Percentiles rank a stretch among this genome's conserved stretches.
Evolutionary conservation across 129 eudicot genomes (phyloP).

Genomic region (Flaveria trinervia): DNA sequence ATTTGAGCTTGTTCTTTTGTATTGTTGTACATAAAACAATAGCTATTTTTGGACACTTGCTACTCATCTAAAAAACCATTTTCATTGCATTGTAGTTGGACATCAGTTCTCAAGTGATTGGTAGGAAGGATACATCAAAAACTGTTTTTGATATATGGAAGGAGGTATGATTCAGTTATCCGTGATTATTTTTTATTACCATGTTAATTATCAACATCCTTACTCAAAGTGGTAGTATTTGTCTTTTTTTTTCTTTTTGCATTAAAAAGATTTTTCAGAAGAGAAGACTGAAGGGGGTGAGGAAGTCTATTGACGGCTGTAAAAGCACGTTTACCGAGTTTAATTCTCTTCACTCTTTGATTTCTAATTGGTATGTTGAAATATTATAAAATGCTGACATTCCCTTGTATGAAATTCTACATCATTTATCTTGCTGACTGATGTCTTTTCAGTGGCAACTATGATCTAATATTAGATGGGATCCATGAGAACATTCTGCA

Average conservation of each 20-base stretch:
- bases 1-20: slow-evolving; percentile 20
- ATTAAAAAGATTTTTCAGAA: slow-evolving; percentile 71
- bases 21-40: slow-evolving; percentile 20
- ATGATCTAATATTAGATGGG: slow-evolving; percentile 83
- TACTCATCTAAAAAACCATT: slow-evolving; percentile 1
- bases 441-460: slow-evolving; percentile 71
- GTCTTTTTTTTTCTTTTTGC: slow-evolving; percentile 19
- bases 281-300: slow-evolving; percentile 55
- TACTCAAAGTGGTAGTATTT: neutral
- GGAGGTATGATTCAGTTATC: slow-evolving; percentile 49
- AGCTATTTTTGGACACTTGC: neutral
- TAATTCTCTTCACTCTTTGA: slow-evolving; percentile 64
- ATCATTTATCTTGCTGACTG: slow-evolving; percentile 29
- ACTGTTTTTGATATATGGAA: slow-evolving; percentile 93
- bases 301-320: slow-evolving; percentile 41
- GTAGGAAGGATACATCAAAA: slow-evolving; percentile 80
- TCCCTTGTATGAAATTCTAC: slow-evolving; percentile 11
- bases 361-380: slow-evolving; percentile 75
- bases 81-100: slow-evolving; percentile 56
- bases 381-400: neutral
- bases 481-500: slow-evolving; percentile 84
- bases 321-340: slow-evolving; percentile 50
- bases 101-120: slow-evolving; percentile 89
- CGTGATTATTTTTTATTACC: slow-evolving; percentile 7
- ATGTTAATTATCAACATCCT: neutral